phyloP scores from a whole-genome alignment of 2,329 filamentous ascomycete genomes.

The Penicillium thymicola region DNA sequence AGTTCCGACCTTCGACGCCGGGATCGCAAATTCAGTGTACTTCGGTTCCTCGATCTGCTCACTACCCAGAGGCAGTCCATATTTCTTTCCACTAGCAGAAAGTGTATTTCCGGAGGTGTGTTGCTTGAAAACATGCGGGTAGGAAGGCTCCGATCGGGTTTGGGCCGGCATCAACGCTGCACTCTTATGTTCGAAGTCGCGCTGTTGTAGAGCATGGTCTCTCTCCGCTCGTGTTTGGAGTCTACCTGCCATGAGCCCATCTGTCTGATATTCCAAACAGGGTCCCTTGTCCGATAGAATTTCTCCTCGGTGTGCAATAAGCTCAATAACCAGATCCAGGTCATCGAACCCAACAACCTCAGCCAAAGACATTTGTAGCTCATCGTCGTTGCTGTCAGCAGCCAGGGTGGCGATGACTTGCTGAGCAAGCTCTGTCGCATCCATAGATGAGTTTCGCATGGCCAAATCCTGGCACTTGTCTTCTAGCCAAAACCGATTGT shows the following conservation, averaged over 20 bases:
- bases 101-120: slow-evolving; percentile 84
- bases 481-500: slow-evolving; percentile 68
- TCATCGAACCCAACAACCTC: slow-evolving; percentile 93
- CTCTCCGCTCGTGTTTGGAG: slow-evolving; percentile 74
- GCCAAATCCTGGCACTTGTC: slow-evolving; percentile 67
- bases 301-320: slow-evolving; percentile 73
- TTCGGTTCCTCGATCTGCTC: slow-evolving; percentile 67
- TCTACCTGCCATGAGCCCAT: slow-evolving; percentile 49
- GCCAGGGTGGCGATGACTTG: slow-evolving; percentile 73
- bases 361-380: slow-evolving; percentile 84
- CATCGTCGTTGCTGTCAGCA: slow-evolving; percentile 70
- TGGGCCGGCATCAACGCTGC: slow-evolving; percentile 67
- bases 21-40: slow-evolving; percentile 87
- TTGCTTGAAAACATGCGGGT: slow-evolving; percentile 88
- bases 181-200: slow-evolving; percentile 81
- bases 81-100: slow-evolving; percentile 75
- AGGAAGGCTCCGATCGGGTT: slow-evolving; percentile 67
- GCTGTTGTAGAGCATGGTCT: slow-evolving; percentile 70
- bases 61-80: slow-evolving; percentile 74
- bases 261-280: slow-evolving; percentile 36
- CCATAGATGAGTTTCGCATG: slow-evolving; percentile 61
- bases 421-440: slow-evolving; percentile 66
- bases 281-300: slow-evolving; percentile 51
- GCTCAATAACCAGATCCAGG: slow-evolving; percentile 84
- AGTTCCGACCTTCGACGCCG: slow-evolving; percentile 73